Conservation (phyloP, 164 flowering plant species). For the Echeveria elegans region DNA sequence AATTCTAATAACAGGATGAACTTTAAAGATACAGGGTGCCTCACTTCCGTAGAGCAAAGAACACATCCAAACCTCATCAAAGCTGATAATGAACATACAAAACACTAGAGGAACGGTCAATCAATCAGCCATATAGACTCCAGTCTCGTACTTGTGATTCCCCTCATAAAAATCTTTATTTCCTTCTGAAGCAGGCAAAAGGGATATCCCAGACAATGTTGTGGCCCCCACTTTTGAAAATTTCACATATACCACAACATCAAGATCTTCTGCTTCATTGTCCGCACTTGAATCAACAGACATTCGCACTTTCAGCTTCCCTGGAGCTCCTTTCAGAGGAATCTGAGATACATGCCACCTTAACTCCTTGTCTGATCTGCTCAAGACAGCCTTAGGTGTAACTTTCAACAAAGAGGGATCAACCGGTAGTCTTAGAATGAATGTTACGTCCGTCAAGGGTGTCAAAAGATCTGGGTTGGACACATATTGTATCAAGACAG, state of each 20-base stretch:
- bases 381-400: slow-evolving; percentile 83
- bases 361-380: slow-evolving; percentile 75
- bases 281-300: slow-evolving; percentile 67
- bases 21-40: neutral
- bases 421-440: slow-evolving; percentile 70
- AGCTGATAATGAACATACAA: slow-evolving; percentile 10
- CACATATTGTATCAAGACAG: slow-evolving; percentile 90
- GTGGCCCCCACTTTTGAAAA: slow-evolving; percentile 59
- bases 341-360: slow-evolving; percentile 83
- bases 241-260: slow-evolving; percentile 54
- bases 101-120: slow-evolving; percentile 8
- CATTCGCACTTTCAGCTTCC: slow-evolving; percentile 69
- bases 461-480: slow-evolving; percentile 67
- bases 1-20: neutral
- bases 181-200: slow-evolving; percentile 71
- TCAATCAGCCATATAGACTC: slow-evolving; percentile 68
- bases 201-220: slow-evolving; percentile 70
- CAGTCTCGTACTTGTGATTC: slow-evolving; percentile 65
- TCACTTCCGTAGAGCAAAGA: neutral
- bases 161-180: slow-evolving; percentile 73
- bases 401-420: slow-evolving; percentile 85
- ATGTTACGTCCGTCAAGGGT: slow-evolving; percentile 69
- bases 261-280: slow-evolving; percentile 60
- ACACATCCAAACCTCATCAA: slow-evolving; percentile 3
- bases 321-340: slow-evolving; percentile 72